Base-by-base conservation (phyloP, 345 rosid genomes). In the Combretum micranthum region DNA sequence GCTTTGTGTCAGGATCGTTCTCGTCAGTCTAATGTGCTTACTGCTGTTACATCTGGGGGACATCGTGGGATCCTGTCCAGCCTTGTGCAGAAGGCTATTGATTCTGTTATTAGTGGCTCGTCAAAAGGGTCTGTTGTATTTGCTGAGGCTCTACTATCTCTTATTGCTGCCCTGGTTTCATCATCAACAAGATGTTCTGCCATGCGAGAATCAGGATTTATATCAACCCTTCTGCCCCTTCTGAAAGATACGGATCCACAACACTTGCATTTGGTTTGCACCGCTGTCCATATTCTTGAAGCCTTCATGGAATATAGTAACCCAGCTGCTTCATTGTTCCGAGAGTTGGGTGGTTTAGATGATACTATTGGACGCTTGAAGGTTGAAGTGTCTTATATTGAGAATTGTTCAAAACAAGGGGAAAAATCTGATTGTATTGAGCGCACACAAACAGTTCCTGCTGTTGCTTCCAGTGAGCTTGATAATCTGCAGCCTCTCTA, bases 271-370 rank as follows among this genome's bases (percentile, higher is more conserved):
- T 70, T 92, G 82, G 98, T 92, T 53, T 72, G 89, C 59, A 66
- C 95, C 13, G 90, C 97, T 44, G 93, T 92, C 69, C 90, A 81
- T 68, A 81, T 92, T 71, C 77, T 92, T 43, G 98, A 86, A 67
- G 85, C 90, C 52, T 92, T 92, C 70, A 92, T 92, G 97, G 98
- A 86, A 66, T 88, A 84, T 67, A 86, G 97, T 66, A 83, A 88
- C 71, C 97, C 95, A 53, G 95, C 97, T 59, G 93, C 93, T 69
- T 78, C 88, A 59, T 73, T 92, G 71, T 92, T 88, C 74, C 80
- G 98, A 76, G 98, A 88, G 65, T 75, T 88, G 82, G 97, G 98
- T 66, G 98, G 95, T 69, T 73, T 88, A 70, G 98, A 92, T 80
- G 95, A 88, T 69, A 83, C 95, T 44, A 86, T 92, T 48, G 76